Conservation (phyloP, 1,284 basidiomycete species). For the Lignosus rhinocerotis region DNA sequence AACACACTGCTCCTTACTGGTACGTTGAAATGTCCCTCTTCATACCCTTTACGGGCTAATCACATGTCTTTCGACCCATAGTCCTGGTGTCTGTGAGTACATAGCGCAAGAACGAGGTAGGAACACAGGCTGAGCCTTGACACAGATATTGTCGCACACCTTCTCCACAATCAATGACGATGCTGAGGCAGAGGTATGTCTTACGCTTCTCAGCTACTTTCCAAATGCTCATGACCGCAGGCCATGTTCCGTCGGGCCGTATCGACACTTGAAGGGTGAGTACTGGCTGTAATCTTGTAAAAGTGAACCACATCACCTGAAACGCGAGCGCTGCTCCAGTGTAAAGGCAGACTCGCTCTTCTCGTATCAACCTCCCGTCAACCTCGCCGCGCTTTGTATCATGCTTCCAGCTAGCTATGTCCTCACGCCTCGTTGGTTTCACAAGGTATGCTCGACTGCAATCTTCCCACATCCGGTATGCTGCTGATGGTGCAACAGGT, state of each 20-base stretch:
- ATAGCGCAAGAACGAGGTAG: too few species aligned
- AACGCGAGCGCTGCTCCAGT: constrained; percentile 35
- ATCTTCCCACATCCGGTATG: background rate
- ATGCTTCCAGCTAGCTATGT: constrained; percentile 85
- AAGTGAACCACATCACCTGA: background rate
- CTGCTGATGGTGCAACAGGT: constrained; percentile 47
- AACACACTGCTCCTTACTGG: constrained; percentile 85
- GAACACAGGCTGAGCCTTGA: background rate
- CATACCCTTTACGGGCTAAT: background rate
- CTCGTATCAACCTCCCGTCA: constrained; percentile 91
- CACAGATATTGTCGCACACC: constrained; percentile 90
- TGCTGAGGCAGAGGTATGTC: constrained; percentile 80
- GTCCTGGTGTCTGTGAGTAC: constrained; percentile 75
- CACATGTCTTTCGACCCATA: constrained; percentile 28
- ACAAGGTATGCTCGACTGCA: constrained; percentile 55
- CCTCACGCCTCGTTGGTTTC: constrained; percentile 79
- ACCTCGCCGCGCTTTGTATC: constrained; percentile 77
- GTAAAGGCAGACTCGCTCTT: constrained; percentile 89
- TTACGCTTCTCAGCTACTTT: background rate
- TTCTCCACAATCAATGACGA: constrained; percentile 92
- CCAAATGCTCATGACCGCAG: constrained; percentile 37
- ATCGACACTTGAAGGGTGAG: constrained; percentile 84
- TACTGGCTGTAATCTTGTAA: background rate
- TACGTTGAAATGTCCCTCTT: constrained; percentile 33
- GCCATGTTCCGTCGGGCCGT: constrained; percentile 93